Percentiles rank a stretch among this genome's conserved stretches.
Conservation (phyloP, 108 stramenopile genomes). For the Conticribra guillardii region DNA sequence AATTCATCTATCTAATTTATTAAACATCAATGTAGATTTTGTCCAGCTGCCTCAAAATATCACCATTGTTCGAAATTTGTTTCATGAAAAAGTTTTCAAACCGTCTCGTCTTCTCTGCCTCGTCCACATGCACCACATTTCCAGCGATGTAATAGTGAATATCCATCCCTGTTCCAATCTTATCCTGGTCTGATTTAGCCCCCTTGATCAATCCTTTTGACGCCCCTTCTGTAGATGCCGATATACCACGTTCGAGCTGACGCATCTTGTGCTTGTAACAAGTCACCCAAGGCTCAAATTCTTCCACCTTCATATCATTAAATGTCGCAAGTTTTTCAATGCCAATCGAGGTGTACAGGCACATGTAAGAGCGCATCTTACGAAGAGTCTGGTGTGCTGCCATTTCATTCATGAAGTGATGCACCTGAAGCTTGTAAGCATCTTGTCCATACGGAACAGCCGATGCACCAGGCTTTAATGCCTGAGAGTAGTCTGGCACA, state of each 20-base stretch:
- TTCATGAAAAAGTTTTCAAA: conserved; percentile 89
- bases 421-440: conserved; percentile 84
- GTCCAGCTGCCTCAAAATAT: conserved; percentile 71
- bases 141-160: conserved; percentile 74
- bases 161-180: conserved; percentile 72
- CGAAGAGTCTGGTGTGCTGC: conserved; percentile 63
- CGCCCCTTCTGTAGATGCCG: conserved; percentile 19
- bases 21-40: conserved; percentile 46
- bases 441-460: conserved; percentile 53
- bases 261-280: conserved; percentile 79
- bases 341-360: conserved; percentile 93
- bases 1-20: conserved; percentile 1
- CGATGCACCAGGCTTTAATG: conserved; percentile 36
- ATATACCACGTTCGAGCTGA: conserved; percentile 60
- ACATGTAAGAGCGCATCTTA: conserved; percentile 93
- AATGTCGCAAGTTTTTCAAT: conserved; percentile 90
- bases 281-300: conserved; percentile 58
- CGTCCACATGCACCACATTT: conserved; percentile 81
- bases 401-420: conserved; percentile 87
- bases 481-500: conserved; percentile 74
- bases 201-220: conserved; percentile 7
- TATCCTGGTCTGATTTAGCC: conserved; percentile 17
- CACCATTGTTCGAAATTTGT: conserved; percentile 72
- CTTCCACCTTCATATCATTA: conserved; percentile 65
- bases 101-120: conserved; percentile 83